Conservation (phyloP, 75 land plant species). For the Cunninghamia lanceolata region DNA sequence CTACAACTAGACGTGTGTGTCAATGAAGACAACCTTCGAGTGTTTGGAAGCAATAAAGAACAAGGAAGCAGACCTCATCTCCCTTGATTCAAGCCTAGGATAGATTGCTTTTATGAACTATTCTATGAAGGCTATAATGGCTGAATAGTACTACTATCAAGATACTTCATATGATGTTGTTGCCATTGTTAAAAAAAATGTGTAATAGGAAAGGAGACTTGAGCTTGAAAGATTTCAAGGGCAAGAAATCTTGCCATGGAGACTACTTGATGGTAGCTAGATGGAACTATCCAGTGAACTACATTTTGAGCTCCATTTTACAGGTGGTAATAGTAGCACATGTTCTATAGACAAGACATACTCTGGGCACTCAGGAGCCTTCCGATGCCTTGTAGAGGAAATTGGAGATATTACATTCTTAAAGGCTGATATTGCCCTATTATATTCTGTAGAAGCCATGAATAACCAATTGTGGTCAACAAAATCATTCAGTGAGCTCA, state of each 20-base stretch:
- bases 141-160: slow-evolving; percentile 31
- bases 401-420: slow-evolving; percentile 42
- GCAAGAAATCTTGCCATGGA: slow-evolving; percentile 38
- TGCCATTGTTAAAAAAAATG: slow-evolving; percentile 22
- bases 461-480: slow-evolving; percentile 37
- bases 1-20: slow-evolving; percentile 34
- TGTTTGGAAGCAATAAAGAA: slow-evolving; percentile 34
- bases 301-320: slow-evolving; percentile 9
- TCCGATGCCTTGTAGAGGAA: slow-evolving; percentile 32
- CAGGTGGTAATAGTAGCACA: slow-evolving; percentile 30
- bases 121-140: slow-evolving; percentile 44
- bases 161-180: slow-evolving; percentile 25
- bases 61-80: slow-evolving; percentile 35
- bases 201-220: slow-evolving; percentile 22
- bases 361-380: slow-evolving; percentile 30
- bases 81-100: slow-evolving; percentile 35
- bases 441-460: slow-evolving; percentile 30
- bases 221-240: slow-evolving; percentile 25
- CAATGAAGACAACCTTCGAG: slow-evolving; percentile 21
- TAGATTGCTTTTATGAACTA: slow-evolving; percentile 39
- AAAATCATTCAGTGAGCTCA: slow-evolving; percentile 33
- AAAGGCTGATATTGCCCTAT: slow-evolving; percentile 24
- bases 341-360: slow-evolving; percentile 16
- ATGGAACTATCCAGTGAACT: slow-evolving; percentile 38
- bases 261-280: slow-evolving; percentile 36